These are phyloP conservation scores for Backusella australiensis DNA, from an alignment of 192 early-diverging fungal species.

Conservation along the genomic window DNA sequence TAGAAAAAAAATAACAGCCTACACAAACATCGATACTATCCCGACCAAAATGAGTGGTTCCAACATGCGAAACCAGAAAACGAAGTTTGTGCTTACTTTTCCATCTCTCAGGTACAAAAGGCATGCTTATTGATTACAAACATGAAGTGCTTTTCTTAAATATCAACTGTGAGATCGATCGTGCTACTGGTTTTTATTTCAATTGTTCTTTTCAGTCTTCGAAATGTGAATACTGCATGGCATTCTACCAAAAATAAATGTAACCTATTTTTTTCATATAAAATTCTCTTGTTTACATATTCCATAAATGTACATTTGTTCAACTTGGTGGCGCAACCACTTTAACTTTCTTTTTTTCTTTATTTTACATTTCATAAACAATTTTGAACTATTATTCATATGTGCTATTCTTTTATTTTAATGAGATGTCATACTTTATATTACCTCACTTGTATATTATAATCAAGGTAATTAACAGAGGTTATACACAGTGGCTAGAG, in stretches of 20 bases:
- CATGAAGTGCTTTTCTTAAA: not conserved
- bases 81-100: not conserved
- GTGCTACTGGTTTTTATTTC: not conserved
- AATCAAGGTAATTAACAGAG: too few species aligned
- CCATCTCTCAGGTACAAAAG: not conserved
- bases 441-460: too few species aligned
- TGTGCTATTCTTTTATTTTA: too few species aligned
- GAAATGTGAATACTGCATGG: conserved; percentile 1
- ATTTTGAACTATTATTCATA: too few species aligned
- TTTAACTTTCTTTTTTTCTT: not conserved
- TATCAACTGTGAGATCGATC: not conserved
- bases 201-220: not conserved
- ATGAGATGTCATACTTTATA: too few species aligned
- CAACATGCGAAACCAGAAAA: not conserved
- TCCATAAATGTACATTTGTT: not conserved
- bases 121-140: not conserved
- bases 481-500: too few species aligned
- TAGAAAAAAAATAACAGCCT: not conserved
- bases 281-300: not conserved
- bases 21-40: not conserved
- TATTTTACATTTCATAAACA: not conserved
- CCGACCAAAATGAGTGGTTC: not conserved
- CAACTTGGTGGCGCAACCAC: not conserved
- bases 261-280: not conserved
- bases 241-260: not conserved